Evolutionary conservation across 2,329 filamentous ascomycete species (phyloP).

Genomic region (Trichoderma arundinaceum): DNA sequence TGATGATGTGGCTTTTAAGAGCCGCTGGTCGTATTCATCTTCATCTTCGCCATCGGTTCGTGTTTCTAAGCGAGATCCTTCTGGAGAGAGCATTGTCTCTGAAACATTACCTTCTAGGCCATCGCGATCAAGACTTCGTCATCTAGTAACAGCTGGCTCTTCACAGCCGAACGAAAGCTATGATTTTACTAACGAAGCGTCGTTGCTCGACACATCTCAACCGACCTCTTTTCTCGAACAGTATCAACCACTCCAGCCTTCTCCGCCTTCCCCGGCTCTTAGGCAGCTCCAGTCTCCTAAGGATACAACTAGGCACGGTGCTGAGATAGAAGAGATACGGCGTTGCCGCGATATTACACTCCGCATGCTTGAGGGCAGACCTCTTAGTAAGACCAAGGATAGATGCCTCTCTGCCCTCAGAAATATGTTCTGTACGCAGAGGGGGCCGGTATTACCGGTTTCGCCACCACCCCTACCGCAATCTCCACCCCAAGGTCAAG

Average conservation of each 20-base stretch:
- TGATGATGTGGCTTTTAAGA: not conserved
- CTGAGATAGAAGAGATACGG: not conserved
- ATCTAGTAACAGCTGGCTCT: not conserved
- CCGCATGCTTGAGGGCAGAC: not conserved
- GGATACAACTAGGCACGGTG: not conserved
- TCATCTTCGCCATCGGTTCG: not conserved
- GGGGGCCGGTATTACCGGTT: not conserved
- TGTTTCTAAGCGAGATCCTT: not conserved
- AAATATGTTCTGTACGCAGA: not conserved
- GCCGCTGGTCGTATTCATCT: conserved; percentile 9
- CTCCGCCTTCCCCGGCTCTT: not conserved
- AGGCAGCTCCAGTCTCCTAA: not conserved
- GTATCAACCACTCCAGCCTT: not conserved
- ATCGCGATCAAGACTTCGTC: not conserved
- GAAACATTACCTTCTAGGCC: not conserved
- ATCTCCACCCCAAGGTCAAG: not conserved
- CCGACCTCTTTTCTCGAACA: not conserved
- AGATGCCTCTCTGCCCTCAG: not conserved
- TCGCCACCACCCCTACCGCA: not conserved
- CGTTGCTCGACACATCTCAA: not conserved
- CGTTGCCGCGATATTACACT: not conserved
- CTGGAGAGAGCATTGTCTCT: not conserved
- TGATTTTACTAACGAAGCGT: not conserved
- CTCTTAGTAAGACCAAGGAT: not conserved
- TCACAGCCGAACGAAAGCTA: not conserved